phyloP scores from a whole-genome alignment of 495 filamentous ascomycete species.

The Schizothecium vesticola region DNA sequence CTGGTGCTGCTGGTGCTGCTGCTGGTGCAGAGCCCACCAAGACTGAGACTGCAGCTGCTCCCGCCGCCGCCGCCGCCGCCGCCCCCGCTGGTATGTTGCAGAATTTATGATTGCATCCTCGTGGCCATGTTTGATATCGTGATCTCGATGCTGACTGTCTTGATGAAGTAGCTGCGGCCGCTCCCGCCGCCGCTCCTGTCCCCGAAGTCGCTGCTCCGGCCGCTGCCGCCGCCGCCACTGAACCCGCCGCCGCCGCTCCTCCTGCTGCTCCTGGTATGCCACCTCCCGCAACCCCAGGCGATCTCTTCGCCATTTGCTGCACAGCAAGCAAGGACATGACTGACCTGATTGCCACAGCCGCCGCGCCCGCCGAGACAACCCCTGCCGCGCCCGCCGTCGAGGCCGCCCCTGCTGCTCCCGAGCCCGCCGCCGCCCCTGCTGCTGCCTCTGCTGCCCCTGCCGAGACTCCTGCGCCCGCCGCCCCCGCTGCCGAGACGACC shows the following conservation, averaged over 20 bases:
- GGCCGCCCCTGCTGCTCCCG: not conserved
- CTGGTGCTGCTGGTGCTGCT: not conserved
- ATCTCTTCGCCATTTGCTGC: too few species aligned
- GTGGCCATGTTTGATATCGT: too few species aligned
- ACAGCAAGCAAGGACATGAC: not conserved
- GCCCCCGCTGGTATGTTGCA: slow-evolving; percentile 6
- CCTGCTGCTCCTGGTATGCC: slow-evolving; percentile 12
- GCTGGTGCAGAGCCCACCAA: not conserved
- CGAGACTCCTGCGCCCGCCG: slow-evolving; percentile 6
- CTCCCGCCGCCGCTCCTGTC: slow-evolving; percentile 7
- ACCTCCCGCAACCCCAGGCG: not conserved
- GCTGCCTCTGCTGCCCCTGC: slow-evolving; percentile 4
- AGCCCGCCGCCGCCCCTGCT: not conserved
- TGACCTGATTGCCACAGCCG: not conserved
- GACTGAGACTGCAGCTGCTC: slow-evolving; percentile 5
- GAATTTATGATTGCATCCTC: not conserved
- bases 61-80: slow-evolving; percentile 8
- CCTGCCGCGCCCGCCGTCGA: not conserved
- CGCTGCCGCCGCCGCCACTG: slow-evolving; percentile 4
- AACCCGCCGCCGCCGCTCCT: slow-evolving; percentile 12
- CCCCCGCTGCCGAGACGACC: slow-evolving; percentile 1
- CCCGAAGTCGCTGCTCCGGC: not conserved
- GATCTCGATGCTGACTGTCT: not conserved
- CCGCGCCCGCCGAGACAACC: slow-evolving; percentile 10
- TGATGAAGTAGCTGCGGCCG: not conserved